These are phyloP conservation scores for Tephrocybe sp. DNA, from an alignment of 768 basidiomycete genomes.

Conservation along the genomic window DNA sequence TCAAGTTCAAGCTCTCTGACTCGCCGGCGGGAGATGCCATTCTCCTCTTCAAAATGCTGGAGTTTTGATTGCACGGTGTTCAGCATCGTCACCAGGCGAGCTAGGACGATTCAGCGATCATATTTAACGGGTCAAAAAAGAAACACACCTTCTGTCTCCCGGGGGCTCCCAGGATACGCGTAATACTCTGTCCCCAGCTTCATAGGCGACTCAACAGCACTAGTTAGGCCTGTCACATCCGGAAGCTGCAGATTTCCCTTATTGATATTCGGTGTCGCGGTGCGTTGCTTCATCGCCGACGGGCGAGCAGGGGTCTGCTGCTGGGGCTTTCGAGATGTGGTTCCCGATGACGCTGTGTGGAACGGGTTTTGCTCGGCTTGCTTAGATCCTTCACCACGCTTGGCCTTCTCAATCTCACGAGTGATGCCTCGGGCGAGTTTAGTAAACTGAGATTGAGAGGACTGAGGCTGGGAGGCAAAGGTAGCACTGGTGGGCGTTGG, in stretches of 20 bases:
- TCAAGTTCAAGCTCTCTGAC: conserved; percentile 88
- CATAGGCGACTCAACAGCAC: conserved; percentile 72
- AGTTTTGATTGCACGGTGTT: conserved; percentile 66
- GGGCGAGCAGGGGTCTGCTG: conserved; percentile 17
- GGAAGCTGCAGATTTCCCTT: conserved; percentile 57
- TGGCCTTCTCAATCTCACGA: conserved; percentile 45
- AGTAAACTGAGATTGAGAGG: conserved; percentile 49
- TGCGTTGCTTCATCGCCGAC: conserved; percentile 17
- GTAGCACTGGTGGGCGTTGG: conserved; percentile 56
- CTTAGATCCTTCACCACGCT: conserved; percentile 12
- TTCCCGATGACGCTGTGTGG: conserved; percentile 10
- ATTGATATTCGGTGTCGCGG: conserved; percentile 20
- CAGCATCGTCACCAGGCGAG: conserved; percentile 59
- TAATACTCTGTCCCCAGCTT: conserved; percentile 52
- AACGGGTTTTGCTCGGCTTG: conserved; percentile 35
- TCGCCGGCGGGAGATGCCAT: conserved; percentile 73
- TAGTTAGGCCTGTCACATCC: conserved; percentile 82
- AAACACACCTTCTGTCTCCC: conserved; percentile 63
- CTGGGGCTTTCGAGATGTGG: conserved; percentile 27
- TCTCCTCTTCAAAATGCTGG: conserved; percentile 75
- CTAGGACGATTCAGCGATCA: conserved; percentile 32
- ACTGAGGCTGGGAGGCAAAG: conserved; percentile 19
- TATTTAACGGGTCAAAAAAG: not conserved
- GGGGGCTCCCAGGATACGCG: conserved; percentile 42
- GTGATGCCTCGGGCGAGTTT: conserved; percentile 55